A percentile compares a stretch with the other conserved stretches of the same genome.
Evolutionary conservation across 257 asterid species (phyloP).

Genomic region (Fraxinus quadrangulata): DNA sequence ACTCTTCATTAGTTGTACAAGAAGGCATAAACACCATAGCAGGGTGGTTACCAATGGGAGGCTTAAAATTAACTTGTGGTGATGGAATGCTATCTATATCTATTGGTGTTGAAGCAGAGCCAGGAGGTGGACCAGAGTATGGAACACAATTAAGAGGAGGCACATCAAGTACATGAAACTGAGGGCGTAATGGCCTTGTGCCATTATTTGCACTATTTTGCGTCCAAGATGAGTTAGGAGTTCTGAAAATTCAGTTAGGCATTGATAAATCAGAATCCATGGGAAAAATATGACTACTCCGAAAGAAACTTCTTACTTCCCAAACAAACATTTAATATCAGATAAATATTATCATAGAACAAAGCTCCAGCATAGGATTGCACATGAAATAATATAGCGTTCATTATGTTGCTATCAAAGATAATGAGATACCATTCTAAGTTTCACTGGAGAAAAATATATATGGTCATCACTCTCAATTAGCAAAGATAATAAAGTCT

Average conservation of each 20-base stretch:
- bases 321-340: neutral
- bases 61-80: conserved; percentile 1
- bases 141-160: conserved; percentile 42
- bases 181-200: conserved; percentile 24
- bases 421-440: neutral
- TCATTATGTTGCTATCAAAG: neutral
- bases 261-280: neutral
- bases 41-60: conserved; percentile 30
- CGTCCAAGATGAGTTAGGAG: conserved; percentile 30
- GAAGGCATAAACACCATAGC: conserved; percentile 43
- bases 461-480: neutral
- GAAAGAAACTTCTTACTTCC: neutral
- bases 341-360: neutral
- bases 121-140: conserved; percentile 35
- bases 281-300: conserved; percentile 2
- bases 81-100: conserved; percentile 9
- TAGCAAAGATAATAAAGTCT: neutral
- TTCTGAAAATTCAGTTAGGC: conserved; percentile 26
- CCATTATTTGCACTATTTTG: conserved; percentile 29
- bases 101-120: conserved; percentile 17
- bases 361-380: neutral
- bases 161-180: conserved; percentile 35
- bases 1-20: conserved; percentile 40
- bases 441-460: neutral
- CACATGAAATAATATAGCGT: neutral